Evolutionary conservation across 2,329 filamentous ascomycete genomes (phyloP), one percentile per base, ranked within the genome.

Genomic region (Fusarium sp.): DNA sequence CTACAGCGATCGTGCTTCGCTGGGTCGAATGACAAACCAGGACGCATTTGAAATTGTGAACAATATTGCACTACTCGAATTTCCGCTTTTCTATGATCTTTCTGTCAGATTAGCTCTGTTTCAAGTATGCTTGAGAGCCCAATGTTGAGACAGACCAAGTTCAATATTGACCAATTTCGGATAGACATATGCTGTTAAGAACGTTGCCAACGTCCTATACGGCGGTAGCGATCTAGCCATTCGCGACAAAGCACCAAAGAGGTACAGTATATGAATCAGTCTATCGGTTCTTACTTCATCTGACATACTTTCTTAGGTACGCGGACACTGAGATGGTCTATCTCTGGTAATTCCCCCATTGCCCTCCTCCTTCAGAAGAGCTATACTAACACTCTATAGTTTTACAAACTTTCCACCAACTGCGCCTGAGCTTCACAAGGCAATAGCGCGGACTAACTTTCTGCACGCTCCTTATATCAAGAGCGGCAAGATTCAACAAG

Each of bases 41-140:
- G 77, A 84, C 46, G 80, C 83, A 6, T 79, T 80, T 54, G 73
- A 75, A 51, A 79, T 83, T 58, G 68, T 81, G 13, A 73, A 75
- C 55, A 70, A 72, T 31, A 55, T 78, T 7, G 55, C 69, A 5
- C 52, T 69, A 13, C 58, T 65, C 2, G 78, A 81, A 50, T 80
- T 79, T 32, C 78, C 79, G 0, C 66, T 73, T 9, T 68, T 78
- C 28, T 78, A 76, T 58, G 72, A 75, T 12, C 58, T 77, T 28
- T 68, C 74, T 1, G 62, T 80, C 35, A 75, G 78, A 44, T 71
- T 78, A 26, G 78, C 76, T 32, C 69, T 81, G 13, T 77, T 80
- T 65, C 78, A 78, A 70, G 77, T 77, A 56, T 29, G 15, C 19
- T 26, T 9, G 6, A 11, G 7, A 15, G 5, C 9, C 8, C 28